Evolutionary conservation across 2,329 filamentous ascomycete species (phyloP), one percentile per base, ranked within the genome.

Genomic region (Diaporthe batatas): DNA sequence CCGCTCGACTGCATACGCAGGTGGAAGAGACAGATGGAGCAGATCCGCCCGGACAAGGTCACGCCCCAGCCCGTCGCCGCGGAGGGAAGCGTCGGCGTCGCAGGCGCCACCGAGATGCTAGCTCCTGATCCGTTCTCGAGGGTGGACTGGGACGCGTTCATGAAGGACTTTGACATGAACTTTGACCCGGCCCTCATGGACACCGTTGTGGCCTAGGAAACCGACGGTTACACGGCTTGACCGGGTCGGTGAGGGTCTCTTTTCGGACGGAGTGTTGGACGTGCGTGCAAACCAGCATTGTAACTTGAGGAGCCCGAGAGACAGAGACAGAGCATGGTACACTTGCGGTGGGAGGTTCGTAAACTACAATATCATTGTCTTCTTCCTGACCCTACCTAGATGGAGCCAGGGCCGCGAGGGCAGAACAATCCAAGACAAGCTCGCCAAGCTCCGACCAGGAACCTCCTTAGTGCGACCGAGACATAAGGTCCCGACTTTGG

Each of bases 161-260:
- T 87, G 81, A 84, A 86, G 71, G 86, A 87, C 58, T 86, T 87
- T 76, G 85, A 85, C 73, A 86, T 85, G 85, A 82, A 78, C 39
- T 81, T 81, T 64, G 74, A 75, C n/a, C 72, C 72, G 16, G 71
- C 68, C 44, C 58, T 75, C 5, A 71, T 75, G 36, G 72, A 72
- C 12, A 62, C 72, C 12, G 72, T 73, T 32, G 72, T 72, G 3
- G 21, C 70, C 14, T 74, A 54, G 47, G 18, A 25, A 39, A 32
- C 29, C 6, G 10, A 32, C 18, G 21, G 16, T 8, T 7, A 29
- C 42, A 10, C 42, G 25, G 1, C 12, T 1, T 12, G 0, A 10
- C 11, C 21, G 10, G 42, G 29, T 7, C 0, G 18, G 42, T 16
- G 2, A 49, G 5, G 5, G 6, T 23, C n/a, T 14, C 18, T 5